Conservation (phyloP, 2,329 filamentous ascomycete species). For the Pyrenophora graminea region DNA sequence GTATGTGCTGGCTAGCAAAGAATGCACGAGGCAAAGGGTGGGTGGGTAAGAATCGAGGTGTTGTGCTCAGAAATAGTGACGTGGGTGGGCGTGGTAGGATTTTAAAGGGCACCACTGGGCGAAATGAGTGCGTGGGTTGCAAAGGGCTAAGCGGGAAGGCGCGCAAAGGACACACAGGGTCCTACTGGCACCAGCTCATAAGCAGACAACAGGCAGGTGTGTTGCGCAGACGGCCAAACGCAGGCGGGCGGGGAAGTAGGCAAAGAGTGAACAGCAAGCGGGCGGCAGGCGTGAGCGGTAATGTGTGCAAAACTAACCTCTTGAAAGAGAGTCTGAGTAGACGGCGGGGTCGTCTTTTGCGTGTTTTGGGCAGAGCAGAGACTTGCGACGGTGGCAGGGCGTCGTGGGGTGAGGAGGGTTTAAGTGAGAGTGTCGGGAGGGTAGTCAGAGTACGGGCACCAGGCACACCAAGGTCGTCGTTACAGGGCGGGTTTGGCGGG, state of each 20-base stretch:
- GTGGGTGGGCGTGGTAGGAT: not conserved
- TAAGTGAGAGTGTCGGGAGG: slow-evolving; percentile 16
- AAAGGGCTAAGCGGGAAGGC: not conserved
- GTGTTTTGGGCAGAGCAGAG: slow-evolving; percentile 11
- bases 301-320: slow-evolving; percentile 35
- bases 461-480: slow-evolving; percentile 32
- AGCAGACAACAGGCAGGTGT: slow-evolving; percentile 6
- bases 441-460: slow-evolving; percentile 26
- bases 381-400: slow-evolving; percentile 9
- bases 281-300: slow-evolving; percentile 15
- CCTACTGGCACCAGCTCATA: slow-evolving; percentile 1
- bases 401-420: slow-evolving; percentile 16
- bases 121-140: slow-evolving; percentile 7
- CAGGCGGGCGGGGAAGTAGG: slow-evolving; percentile 19
- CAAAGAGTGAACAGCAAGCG: slow-evolving; percentile 12
- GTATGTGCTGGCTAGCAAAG: not conserved
- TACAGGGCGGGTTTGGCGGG: slow-evolving; percentile 12
- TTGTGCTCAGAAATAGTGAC: slow-evolving; percentile 5
- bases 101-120: slow-evolving; percentile 4
- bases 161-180: slow-evolving; percentile 4
- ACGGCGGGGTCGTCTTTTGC: slow-evolving; percentile 11
- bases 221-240: slow-evolving; percentile 13
- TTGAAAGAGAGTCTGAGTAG: slow-evolving; percentile 15
- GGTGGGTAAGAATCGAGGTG: not conserved
- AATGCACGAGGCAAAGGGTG: not conserved